phyloP scores from a whole-genome alignment of 805 yeast genomes.

The Candida corydali region DNA sequence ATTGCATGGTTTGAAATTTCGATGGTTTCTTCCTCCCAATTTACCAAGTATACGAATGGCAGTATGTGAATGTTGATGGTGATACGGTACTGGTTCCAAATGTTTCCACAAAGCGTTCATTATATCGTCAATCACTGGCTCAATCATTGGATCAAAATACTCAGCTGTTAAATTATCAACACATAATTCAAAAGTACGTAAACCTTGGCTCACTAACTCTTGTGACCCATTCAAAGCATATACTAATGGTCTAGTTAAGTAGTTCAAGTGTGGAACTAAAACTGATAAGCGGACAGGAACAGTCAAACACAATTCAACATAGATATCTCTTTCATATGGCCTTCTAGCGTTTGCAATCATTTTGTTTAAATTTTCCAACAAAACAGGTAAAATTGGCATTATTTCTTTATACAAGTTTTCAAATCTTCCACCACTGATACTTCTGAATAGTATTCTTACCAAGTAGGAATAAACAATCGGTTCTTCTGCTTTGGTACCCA shows the following conservation, averaged over 20 bases:
- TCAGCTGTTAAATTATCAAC: slow-evolving; percentile 96
- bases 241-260: slow-evolving; percentile 86
- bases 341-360: slow-evolving; percentile 78
- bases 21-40: slow-evolving; percentile 92
- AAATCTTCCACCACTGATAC: slow-evolving; percentile 95
- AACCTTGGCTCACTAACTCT: slow-evolving; percentile 90
- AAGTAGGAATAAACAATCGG: slow-evolving; percentile 87
- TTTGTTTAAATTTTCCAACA: slow-evolving; percentile 80
- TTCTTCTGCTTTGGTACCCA: slow-evolving; percentile 81
- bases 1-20: slow-evolving; percentile 71
- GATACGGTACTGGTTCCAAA: slow-evolving; percentile 86
- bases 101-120: slow-evolving; percentile 92
- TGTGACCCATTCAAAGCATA: slow-evolving; percentile 85
- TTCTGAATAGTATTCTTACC: slow-evolving; percentile 83
- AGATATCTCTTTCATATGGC: slow-evolving; percentile 88
- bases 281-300: slow-evolving; percentile 95
- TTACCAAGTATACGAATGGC: slow-evolving; percentile 92
- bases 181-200: slow-evolving; percentile 90
- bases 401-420: slow-evolving; percentile 91
- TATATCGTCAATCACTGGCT: slow-evolving; percentile 92
- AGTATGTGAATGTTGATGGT: slow-evolving; percentile 92
- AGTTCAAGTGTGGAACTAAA: slow-evolving; percentile 85
- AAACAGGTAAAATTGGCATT: slow-evolving; percentile 81
- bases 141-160: slow-evolving; percentile 94
- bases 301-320: slow-evolving; percentile 90